A percentile compares a stretch with the other conserved stretches of the same genome.
These are phyloP conservation scores for Colletotrichum plurivorum DNA, from an alignment of 2,329 filamentous ascomycete species.

Conservation along the genomic window DNA sequence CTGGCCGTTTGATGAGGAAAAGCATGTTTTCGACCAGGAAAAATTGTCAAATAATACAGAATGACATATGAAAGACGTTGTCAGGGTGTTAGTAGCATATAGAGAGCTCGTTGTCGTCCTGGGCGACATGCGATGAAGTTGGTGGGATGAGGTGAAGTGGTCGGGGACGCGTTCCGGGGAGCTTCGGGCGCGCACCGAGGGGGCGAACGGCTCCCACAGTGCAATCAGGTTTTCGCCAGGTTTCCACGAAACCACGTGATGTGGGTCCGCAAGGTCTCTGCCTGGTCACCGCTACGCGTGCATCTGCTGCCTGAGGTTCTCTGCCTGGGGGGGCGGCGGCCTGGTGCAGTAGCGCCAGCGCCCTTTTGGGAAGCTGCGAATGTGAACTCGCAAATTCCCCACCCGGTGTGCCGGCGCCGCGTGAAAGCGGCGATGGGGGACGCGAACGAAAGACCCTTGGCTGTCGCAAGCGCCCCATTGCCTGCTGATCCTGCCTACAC, in stretches of 20 bases:
- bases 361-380: conserved; percentile 4
- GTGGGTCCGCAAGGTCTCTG: neutral
- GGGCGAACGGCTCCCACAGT: conserved; percentile 42
- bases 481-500: too few relatives aligned
- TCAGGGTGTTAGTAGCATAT: conserved; percentile 38
- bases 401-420: neutral
- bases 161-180: conserved; percentile 59
- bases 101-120: conserved; percentile 47
- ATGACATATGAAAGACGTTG: neutral
- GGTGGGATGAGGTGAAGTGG: conserved; percentile 56
- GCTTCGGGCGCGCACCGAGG: conserved; percentile 8
- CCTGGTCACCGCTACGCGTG: neutral
- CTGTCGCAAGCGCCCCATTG: conserved; percentile 14
- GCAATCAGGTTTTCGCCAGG: conserved; percentile 52
- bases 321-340: conserved; percentile 25
- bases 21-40: conserved; percentile 7
- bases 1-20: conserved; percentile 36
- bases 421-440: conserved; percentile 27
- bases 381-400: conserved; percentile 10
- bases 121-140: conserved; percentile 38
- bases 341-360: conserved; percentile 8
- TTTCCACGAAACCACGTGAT: conserved; percentile 62
- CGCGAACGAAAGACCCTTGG: conserved; percentile 13
- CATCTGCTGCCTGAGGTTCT: conserved; percentile 33
- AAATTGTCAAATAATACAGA: conserved; percentile 45